Evolutionary conservation across 75 land plant species (phyloP), one percentile per base, ranked within the genome.

Genomic region (Adiantum capillusveneris): DNA sequence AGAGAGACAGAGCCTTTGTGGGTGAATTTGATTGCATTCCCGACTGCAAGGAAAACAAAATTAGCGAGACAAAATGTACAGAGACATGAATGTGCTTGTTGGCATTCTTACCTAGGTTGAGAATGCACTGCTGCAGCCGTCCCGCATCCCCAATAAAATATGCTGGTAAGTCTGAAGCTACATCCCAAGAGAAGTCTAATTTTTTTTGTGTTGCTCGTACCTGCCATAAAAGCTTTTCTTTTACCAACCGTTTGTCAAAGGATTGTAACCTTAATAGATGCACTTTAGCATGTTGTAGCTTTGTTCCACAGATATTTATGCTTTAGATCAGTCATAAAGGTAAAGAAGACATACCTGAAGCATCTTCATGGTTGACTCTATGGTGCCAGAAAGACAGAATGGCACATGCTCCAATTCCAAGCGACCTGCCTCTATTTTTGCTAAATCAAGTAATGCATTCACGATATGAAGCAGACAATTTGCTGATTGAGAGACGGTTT

Each of bases 11-110:
- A 71, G 17, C 77, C 77, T 50, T 63, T 46, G 21, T 70, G 77
- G 16, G 77, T 74, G 43, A 74, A 74, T 59, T 74, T 74, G 67
- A 74, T 74, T 44, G 77, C 77, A 57, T 74, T 74, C 25, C 77
- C 77, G 55, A 74, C 77, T 74, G 75, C 75, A 70, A 28, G 12
- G 37, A 51, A 46, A 13, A 17, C n/a, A n/a, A n/a, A n/a, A n/a
- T n/a, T n/a, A n/a, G n/a, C n/a, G n/a, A n/a, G n/a, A n/a, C n/a
- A n/a, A n/a, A n/a, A n/a, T n/a, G n/a, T n/a, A n/a, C n/a, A n/a
- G n/a, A n/a, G n/a, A n/a, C n/a, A n/a, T n/a, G n/a, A n/a, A n/a
- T n/a, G 11, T 3, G 14, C 28, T 1, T 34, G 37, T 9, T 9
- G 19, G 34, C 29, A 36, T 43, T 37, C 44, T 12, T 62, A 73